phyloP scores from a whole-genome alignment of 2,329 filamentous ascomycete genomes.

The Hirsutella rhossiliensis region DNA sequence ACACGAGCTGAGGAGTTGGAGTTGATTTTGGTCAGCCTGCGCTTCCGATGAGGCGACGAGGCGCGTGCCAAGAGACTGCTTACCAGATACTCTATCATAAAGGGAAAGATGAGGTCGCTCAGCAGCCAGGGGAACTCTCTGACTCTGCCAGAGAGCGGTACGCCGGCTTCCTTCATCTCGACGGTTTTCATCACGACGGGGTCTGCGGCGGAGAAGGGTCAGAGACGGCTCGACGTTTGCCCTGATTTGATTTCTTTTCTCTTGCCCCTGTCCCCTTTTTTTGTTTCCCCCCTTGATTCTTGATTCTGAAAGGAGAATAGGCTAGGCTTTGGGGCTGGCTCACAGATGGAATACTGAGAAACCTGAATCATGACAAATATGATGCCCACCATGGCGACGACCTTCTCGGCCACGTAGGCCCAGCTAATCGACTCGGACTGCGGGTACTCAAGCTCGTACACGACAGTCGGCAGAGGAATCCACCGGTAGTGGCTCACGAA shows the following conservation, averaged over 20 bases:
- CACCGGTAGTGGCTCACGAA: conserved; percentile 56
- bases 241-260: too few relatives aligned
- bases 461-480: conserved; percentile 61
- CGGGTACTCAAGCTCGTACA: conserved; percentile 72
- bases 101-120: conserved; percentile 64
- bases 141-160: conserved; percentile 49
- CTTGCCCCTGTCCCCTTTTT: too few relatives aligned
- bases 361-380: conserved; percentile 71
- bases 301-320: background rate
- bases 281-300: too few relatives aligned
- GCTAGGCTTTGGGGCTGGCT: too few relatives aligned
- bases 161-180: conserved; percentile 52
- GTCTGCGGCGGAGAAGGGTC: conserved; percentile 21
- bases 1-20: conserved; percentile 36
- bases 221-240: background rate
- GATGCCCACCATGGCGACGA: conserved; percentile 56
- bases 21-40: background rate
- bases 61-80: conserved; percentile 3
- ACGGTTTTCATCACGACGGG: conserved; percentile 58
- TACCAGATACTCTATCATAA: conserved; percentile 64
- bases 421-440: conserved; percentile 56
- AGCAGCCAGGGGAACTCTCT: conserved; percentile 62
- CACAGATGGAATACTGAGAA: conserved; percentile 60
- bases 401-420: conserved; percentile 64
- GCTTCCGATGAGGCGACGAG: background rate